Conservation (phyloP, 2,329 filamentous ascomycete genomes). For the Xylaria sp. region DNA sequence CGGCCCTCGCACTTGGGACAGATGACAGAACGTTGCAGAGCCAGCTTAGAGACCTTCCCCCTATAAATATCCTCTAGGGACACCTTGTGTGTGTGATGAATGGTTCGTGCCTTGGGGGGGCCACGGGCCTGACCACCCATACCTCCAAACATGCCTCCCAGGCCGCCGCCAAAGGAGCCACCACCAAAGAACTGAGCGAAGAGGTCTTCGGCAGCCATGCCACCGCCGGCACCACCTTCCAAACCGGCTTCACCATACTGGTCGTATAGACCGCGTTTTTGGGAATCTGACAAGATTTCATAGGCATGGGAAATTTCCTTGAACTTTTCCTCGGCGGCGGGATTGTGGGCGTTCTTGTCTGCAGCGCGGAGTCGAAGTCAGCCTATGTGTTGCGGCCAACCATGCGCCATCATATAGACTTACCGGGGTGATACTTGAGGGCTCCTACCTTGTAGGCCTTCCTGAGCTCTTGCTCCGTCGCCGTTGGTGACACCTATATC, state of each 20-base stretch:
- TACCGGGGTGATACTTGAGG: constrained; percentile 86
- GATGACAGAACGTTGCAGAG: constrained; percentile 96
- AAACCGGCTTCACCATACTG: constrained; percentile 98
- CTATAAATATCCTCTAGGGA: constrained; percentile 97
- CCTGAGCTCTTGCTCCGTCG: constrained; percentile 87
- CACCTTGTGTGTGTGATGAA: constrained; percentile 98
- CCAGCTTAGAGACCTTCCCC: constrained; percentile 97
- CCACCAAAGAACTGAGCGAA: constrained; percentile 97
- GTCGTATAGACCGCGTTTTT: constrained; percentile 93
- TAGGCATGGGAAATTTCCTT: constrained; percentile 97
- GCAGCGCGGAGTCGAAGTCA: constrained; percentile 24
- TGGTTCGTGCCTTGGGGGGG: constrained; percentile 89
- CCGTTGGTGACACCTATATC: constrained; percentile 76
- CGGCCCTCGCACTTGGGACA: constrained; percentile 94
- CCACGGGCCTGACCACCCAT: constrained; percentile 82
- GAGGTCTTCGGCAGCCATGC: constrained; percentile 95
- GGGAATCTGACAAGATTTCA: constrained; percentile 89
- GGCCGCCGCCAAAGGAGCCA: constrained; percentile 75
- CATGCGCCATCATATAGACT: constrained; percentile 44
- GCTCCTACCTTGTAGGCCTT: constrained; percentile 88
- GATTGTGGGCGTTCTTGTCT: constrained; percentile 98
- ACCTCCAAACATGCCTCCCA: constrained; percentile 80
- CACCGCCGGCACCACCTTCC: constrained; percentile 83
- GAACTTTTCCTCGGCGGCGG: constrained; percentile 95
- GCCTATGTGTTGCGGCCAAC: constrained; percentile 4